These are phyloP conservation scores for Phytophthora quininea DNA, from an alignment of 352 stramenopile genomes.

Conservation along the genomic window DNA sequence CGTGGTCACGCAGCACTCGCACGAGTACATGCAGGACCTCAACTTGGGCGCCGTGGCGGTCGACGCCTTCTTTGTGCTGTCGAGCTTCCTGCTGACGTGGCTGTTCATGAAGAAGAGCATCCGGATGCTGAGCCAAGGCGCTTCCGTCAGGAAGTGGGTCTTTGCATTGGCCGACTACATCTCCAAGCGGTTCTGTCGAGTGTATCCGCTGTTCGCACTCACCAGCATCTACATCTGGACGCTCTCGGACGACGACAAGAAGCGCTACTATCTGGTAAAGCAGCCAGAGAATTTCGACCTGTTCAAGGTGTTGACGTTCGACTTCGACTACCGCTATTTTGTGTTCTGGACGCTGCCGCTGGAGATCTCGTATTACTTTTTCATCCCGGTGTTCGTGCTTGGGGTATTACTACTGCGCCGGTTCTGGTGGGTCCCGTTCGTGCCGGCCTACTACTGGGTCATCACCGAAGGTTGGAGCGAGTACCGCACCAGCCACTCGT, in stretches of 20 bases:
- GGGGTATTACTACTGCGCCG: conserved; percentile 23
- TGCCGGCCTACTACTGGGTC: conserved; percentile 38
- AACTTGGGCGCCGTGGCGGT: conserved; percentile 46
- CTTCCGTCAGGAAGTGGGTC: conserved; percentile 32
- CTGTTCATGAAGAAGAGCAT: conserved; percentile 58
- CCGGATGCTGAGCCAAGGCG: conserved; percentile 30
- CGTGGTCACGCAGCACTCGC: conserved; percentile 40
- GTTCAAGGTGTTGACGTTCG: conserved; percentile 48
- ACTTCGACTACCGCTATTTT: conserved; percentile 46
- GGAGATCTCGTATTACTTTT: conserved; percentile 62
- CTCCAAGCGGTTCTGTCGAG: conserved; percentile 47
- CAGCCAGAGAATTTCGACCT: conserved; percentile 35
- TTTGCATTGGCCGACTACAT: conserved; percentile 51
- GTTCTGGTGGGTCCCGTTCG: conserved; percentile 42
- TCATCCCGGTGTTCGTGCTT: conserved; percentile 48
- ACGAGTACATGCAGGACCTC: conserved; percentile 44
- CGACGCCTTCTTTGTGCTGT: conserved; percentile 65
- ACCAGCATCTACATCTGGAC: conserved; percentile 40
- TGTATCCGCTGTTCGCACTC: conserved; percentile 53
- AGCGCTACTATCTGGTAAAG: conserved; percentile 38
- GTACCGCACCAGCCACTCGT: conserved; percentile 31
- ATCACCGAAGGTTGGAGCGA: conserved; percentile 33
- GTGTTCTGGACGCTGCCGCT: conserved; percentile 60
- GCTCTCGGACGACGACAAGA: conserved; percentile 35
- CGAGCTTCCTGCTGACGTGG: conserved; percentile 57